phyloP scores from a whole-genome alignment of 2,329 filamentous ascomycete genomes.

The Endocalyx cinctus region DNA sequence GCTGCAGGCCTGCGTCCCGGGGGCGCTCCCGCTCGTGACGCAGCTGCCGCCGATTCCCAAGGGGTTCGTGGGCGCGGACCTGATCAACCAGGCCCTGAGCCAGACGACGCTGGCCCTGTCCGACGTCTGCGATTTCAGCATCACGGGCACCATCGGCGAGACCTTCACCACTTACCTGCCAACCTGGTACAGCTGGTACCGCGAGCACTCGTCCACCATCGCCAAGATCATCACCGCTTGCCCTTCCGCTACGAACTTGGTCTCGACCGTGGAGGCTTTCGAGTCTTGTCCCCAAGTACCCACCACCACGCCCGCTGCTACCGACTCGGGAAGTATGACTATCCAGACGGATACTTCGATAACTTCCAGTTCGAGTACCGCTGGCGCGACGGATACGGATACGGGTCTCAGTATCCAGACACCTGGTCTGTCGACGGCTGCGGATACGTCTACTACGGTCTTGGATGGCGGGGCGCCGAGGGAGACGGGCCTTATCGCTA shows the following conservation, averaged over 20 bases:
- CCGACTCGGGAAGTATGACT: not conserved
- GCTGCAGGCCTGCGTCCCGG: slow-evolving; percentile 16
- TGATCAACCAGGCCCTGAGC: slow-evolving; percentile 18
- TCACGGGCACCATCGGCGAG: slow-evolving; percentile 17
- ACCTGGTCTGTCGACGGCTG: slow-evolving; percentile 1
- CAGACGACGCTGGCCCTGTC: slow-evolving; percentile 19
- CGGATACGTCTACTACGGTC: slow-evolving; percentile 1
- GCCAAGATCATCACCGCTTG: slow-evolving; percentile 14
- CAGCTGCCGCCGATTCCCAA: slow-evolving; percentile 16
- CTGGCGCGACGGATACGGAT: not conserved
- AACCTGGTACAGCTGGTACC: slow-evolving; percentile 21
- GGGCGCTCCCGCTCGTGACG: slow-evolving; percentile 16
- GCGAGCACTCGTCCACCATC: slow-evolving; percentile 11
- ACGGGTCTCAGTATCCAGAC: not conserved
- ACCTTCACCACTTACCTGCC: slow-evolving; percentile 19
- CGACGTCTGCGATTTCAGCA: slow-evolving; percentile 18
- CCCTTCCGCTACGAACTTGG: slow-evolving; percentile 10
- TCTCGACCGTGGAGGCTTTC: slow-evolving; percentile 17
- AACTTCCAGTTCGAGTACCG: not conserved
- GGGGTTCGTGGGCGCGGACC: slow-evolving; percentile 13
- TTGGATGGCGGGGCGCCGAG: slow-evolving; percentile 1
- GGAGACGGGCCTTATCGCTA: slow-evolving; percentile 12
- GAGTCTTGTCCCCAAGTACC: slow-evolving; percentile 7
- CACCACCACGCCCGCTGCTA: slow-evolving; percentile 2
- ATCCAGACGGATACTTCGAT: slow-evolving; percentile 1